phyloP scores from a whole-genome alignment of 2,329 filamentous ascomycete species.

The Teratosphaeria epicoccoides region DNA sequence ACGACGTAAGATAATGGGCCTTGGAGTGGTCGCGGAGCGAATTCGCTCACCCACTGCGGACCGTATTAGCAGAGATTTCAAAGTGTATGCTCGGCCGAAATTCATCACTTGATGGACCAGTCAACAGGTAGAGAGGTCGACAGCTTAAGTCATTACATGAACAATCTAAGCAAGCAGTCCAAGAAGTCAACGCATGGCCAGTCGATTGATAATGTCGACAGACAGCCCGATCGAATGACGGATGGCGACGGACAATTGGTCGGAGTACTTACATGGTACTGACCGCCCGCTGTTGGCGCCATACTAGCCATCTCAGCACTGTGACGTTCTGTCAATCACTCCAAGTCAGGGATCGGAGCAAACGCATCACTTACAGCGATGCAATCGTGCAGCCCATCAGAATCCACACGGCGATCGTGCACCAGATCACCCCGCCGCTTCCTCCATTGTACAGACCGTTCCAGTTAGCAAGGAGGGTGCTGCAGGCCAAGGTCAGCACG shows the following conservation, averaged over 20 bases:
- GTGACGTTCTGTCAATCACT: not conserved
- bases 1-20: conserved; percentile 37
- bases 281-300: conserved; percentile 22
- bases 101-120: no score
- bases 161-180: no score
- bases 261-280: conserved; percentile 2
- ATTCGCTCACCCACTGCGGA: conserved; percentile 27
- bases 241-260: no score
- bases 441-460: conserved; percentile 23
- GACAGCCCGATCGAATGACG: no score
- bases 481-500: conserved; percentile 8
- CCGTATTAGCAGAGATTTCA: not conserved
- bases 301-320: conserved; percentile 23
- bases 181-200: no score
- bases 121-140: no score
- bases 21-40: conserved; percentile 32
- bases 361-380: conserved; percentile 10
- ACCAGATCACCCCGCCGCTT: conserved; percentile 22
- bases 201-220: no score
- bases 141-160: no score
- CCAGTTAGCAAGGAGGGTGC: conserved; percentile 29
- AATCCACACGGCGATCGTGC: conserved; percentile 24
- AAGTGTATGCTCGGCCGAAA: no score
- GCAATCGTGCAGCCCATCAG: conserved; percentile 24
- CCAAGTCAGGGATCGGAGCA: not conserved